Evolutionary conservation across 2,329 filamentous ascomycete genomes (phyloP), one percentile per base, ranked within the genome.

Genomic region (Aspergillus persii): DNA sequence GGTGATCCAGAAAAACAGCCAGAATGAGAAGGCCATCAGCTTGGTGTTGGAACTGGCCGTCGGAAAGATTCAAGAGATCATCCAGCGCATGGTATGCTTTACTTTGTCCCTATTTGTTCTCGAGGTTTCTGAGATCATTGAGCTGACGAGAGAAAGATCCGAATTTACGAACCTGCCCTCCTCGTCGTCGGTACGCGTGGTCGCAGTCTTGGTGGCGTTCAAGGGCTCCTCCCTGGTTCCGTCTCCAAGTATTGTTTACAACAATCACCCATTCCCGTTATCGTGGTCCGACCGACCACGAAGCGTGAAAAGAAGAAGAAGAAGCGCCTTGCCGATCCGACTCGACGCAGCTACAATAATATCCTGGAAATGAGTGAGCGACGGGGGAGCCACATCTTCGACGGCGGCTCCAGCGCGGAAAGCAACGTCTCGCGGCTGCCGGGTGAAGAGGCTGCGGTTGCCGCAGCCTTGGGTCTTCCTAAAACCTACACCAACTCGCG

Each of bases 221-320:
- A 96, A 72, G 91, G 91, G 51, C 81, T 96, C 31, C 84, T 96
- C 47, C 91, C 91, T 52, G 95, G 92, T 63, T 95, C 90, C 0
- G 93, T 96, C 49, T 96, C 91, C 29, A 96, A 96, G 72, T 97
- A 96, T 77, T 96, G 93, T 69, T 83, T 96, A 11, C 93, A 97
- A 72, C 93, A 96, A 73, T 96, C 91, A 1, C 92, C 93, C 0
- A 91, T 97, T 1, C 93, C 93, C 1, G 93, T 96, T 7, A 93
- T 96, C 31, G 93, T 97, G 33, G 93, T 96, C 8, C 86, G 93
- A 3, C 92, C 93, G 39, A 90, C 89, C 33, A 89, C 90, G 61
- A 96, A 96, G 78, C 89, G 93, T 23, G 86, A 91, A 71, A 95
- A 95, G 77, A 96, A 96, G 79, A 96, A 95, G 77, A 84, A 85